Evolutionary conservation across 202 grass and related monocot genomes (phyloP), one percentile per base, ranked within the genome.

Genomic region (Panicum virgatum): DNA sequence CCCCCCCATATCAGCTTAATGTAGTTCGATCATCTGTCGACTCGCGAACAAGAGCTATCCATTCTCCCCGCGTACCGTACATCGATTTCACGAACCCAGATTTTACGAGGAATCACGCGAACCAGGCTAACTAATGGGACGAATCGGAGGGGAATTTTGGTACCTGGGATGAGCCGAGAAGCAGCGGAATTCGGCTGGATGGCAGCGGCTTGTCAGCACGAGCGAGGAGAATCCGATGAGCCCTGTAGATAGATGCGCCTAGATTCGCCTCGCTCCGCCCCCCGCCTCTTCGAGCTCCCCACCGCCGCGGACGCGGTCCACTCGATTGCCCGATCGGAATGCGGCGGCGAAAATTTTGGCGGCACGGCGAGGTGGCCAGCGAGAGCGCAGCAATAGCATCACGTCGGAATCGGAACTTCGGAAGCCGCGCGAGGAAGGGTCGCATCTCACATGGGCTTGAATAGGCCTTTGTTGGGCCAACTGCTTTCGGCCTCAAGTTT

Each of bases 261-360:
- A 9, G 39, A 12, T 2, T 9, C 23, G 11, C 0, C 7, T 16
- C 22, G 30, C 32, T 34, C 76, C 58, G 27, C 78, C 57, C 44
- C 20, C 84, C 39, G n/a, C 62, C 42, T 20, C 60, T 59, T 8
- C 66, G 29, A 44, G 22, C 40, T 25, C 65, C 69, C 26, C 37
- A 11, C 9, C 57, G 27, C 19, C 66, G 66, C 20, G 54, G 22
- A n/a, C 51, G 47, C 32, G 10, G 78, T 73, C 40, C 72, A 58
- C 47, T 43, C 19, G 22, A 40, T 32, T 62, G 32, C 23, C 51
- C 9, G 56, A 38, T 50, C 40, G 60, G 36, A 62, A 62, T 3
- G 62, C 30, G 62, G 7, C 20, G 23, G 51, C 61, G 59, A 56
- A 82, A 73, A 61, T 5, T 44, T 83, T 89, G 88, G 88, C 73